Base-by-base conservation (phyloP, 805 yeast genomes). In the Saccharomycopsis malanga region DNA sequence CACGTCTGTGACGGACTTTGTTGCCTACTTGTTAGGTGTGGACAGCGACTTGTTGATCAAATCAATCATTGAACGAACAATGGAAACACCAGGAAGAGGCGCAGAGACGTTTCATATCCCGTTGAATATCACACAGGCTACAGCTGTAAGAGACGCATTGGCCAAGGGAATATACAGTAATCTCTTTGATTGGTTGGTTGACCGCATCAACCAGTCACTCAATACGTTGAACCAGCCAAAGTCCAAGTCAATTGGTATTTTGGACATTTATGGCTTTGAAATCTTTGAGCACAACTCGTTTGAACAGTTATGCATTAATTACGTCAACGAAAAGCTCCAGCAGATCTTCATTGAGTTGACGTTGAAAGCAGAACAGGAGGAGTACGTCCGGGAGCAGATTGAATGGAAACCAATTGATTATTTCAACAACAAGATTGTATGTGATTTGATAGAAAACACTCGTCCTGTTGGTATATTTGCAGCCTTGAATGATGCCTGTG, bases 401-500 rank as follows among this genome's bases (percentile, higher is more conserved):
- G 76, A 87, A 63, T 93, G 98, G 98, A 87, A 95, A 10, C 98
- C 98, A 20, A 93, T 93, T 59, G 85, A 93, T 54, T 93, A 88
- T 65, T 93, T 93, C 70, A 93, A 93, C 67, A 93, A 93, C 68
- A 82, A 91, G 66, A 83, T 93, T 56, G 98, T 93, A 25, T 93
- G 98, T 70, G 99, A 93, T 58, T 73, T 93, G 61, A 93, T 93
- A 60, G 99, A 93, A 67, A 83, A 87, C 24, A 78, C 79, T 51
- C 79, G 96, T 60, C 98, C 98, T 1, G 97, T 97, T 1, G 98
- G 98, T 50, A 74, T 93, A 38, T 89, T 93, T 69, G 94, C 98
- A 2, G 95, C 96, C 2, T 74, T 93, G 67, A 93, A 91, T 65
- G 98, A 93, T 70, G 91, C 98, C 0, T 83, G 88, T 59, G 97